A percentile compares a stretch with the other conserved stretches of the same genome.
Conservation (phyloP, 2,329 filamentous ascomycete species). For the Phaeomoniella chlamydospora region DNA sequence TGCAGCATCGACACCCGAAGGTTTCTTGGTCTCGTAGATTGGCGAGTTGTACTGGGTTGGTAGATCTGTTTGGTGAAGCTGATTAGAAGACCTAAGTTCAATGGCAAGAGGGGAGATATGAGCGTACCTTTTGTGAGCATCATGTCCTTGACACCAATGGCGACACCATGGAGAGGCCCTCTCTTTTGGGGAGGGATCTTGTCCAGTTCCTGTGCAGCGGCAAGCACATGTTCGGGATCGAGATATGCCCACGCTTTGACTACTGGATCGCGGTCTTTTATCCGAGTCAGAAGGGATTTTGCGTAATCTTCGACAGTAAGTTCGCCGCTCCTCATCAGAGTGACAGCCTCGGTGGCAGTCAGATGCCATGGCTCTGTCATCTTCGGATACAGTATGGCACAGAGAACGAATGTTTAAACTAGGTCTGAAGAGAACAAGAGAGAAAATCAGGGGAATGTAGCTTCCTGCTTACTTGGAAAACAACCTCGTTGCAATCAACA, state of each 20-base stretch:
- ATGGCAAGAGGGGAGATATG: no score
- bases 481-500: no score
- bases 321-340: conserved; percentile 12
- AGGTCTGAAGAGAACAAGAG: no score
- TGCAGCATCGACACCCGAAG: conserved; percentile 35
- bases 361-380: neutral
- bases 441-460: no score
- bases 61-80: conserved; percentile 35
- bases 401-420: no score
- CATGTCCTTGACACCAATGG: conserved; percentile 47
- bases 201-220: conserved; percentile 35
- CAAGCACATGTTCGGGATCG: conserved; percentile 29
- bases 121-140: conserved; percentile 38
- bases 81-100: no score
- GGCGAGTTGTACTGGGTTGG: conserved; percentile 42
- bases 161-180: conserved; percentile 42
- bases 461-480: no score
- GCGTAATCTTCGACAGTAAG: conserved; percentile 37
- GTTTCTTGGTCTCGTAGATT: conserved; percentile 32
- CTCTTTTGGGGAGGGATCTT: conserved; percentile 29
- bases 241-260: conserved; percentile 39
- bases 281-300: conserved; percentile 29
- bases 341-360: neutral
- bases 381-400: no score
- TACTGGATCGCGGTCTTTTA: conserved; percentile 26